Percentiles rank a stretch among this genome's conserved stretches.
Evolutionary conservation across 2,329 filamentous ascomycete species (phyloP).

Genomic region (Penicillium crustosum): DNA sequence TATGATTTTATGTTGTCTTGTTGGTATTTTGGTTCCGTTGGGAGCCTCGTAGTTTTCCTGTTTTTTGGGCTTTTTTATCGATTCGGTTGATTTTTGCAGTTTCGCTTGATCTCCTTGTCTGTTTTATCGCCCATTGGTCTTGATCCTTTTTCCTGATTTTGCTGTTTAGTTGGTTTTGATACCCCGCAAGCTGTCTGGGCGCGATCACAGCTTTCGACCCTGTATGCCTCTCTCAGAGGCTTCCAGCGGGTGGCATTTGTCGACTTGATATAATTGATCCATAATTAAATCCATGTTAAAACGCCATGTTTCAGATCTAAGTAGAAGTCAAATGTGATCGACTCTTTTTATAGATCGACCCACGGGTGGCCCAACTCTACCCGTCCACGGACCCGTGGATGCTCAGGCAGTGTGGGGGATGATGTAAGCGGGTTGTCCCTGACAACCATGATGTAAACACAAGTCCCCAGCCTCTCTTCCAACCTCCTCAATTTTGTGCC

Average conservation of each 20-base stretch:
- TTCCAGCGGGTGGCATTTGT: slow-evolving; percentile 2
- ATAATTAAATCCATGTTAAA: neutral
- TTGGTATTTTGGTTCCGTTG: neutral
- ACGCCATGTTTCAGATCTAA: neutral
- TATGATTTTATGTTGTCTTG: slow-evolving; percentile 8
- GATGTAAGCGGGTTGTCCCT: slow-evolving; percentile 32
- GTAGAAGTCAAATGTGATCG: slow-evolving; percentile 11
- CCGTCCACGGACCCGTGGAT: neutral
- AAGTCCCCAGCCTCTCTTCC: slow-evolving; percentile 40
- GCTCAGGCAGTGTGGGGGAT: slow-evolving; percentile 10
- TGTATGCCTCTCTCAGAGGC: neutral
- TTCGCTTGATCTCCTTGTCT: neutral
- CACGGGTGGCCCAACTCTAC: slow-evolving; percentile 2
- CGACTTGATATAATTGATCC: neutral
- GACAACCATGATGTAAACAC: slow-evolving; percentile 29
- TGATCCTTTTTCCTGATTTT: slow-evolving; percentile 2
- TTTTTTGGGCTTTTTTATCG: slow-evolving; percentile 2
- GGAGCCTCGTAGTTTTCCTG: slow-evolving; percentile 2
- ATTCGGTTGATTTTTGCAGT: neutral
- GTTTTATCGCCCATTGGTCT: neutral
- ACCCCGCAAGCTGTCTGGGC: slow-evolving; percentile 9
- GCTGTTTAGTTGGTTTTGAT: slow-evolving; percentile 10
- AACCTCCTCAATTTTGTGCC: slow-evolving; percentile 39
- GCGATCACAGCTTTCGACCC: slow-evolving; percentile 5
- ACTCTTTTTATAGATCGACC: slow-evolving; percentile 9